phyloP scores from a whole-genome alignment of 208 protist species.

The Vickermania ingenoplastis region DNA sequence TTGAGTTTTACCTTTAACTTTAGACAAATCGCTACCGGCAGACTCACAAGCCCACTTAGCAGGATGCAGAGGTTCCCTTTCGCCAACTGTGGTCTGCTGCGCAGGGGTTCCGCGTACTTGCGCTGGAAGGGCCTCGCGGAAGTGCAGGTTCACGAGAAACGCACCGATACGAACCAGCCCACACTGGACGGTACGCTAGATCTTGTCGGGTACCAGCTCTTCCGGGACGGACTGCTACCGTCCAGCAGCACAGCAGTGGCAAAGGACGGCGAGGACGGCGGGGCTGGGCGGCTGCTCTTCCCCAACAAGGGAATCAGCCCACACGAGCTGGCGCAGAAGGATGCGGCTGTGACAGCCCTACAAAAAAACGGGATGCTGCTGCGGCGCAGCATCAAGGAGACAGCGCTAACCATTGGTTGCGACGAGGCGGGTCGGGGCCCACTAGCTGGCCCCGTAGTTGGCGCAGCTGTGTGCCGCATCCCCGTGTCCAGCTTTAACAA shows the following conservation, averaged over 20 bases:
- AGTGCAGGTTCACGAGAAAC: conserved; percentile 39
- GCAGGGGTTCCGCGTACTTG: conserved; percentile 6
- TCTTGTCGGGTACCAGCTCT: conserved; percentile 78
- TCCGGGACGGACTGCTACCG: conserved; percentile 68
- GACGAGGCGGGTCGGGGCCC: conserved; percentile 86
- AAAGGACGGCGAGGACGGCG: conserved; percentile 16
- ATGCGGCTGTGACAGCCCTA: conserved; percentile 37
- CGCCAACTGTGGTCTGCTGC: background rate
- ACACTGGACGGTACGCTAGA: conserved; percentile 82
- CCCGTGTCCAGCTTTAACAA: conserved; percentile 86
- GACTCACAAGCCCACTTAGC: no score
- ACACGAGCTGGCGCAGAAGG: conserved; percentile 23
- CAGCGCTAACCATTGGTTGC: conserved; percentile 76
- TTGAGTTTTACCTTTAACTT: no score
- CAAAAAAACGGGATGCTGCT: conserved; percentile 61
- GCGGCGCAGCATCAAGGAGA: conserved; percentile 80
- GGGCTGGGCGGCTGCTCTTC: conserved; percentile 21
- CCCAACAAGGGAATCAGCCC: background rate
- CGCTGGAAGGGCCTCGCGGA: conserved; percentile 70
- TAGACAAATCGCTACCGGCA: no score
- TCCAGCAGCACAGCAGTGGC: conserved; percentile 22
- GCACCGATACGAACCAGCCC: conserved; percentile 47
- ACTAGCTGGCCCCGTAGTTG: conserved; percentile 83
- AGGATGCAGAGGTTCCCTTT: conserved; percentile 1
- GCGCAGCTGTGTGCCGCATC: conserved; percentile 73